Base-by-base conservation (phyloP, 2,329 filamentous ascomycete species). In the Sarocladiaceae sp. region DNA sequence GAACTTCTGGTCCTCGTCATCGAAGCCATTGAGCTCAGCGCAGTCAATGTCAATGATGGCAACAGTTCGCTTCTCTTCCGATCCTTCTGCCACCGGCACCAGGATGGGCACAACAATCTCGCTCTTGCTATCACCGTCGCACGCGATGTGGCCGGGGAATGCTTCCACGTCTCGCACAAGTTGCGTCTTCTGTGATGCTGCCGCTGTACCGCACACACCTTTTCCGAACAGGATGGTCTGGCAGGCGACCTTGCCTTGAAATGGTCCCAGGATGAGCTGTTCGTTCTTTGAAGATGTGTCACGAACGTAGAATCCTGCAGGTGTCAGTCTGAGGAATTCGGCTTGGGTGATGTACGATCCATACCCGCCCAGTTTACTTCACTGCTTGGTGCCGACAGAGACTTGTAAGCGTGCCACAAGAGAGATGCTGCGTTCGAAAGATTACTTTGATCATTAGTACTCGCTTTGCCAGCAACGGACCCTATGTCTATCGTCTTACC, bases 1-100 rank as follows among this genome's bases (percentile, higher is more conserved):
- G 58, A 80, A 80, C 55, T 63, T 66, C 67, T 77, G 76, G 65
- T 94, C 89, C 40, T 84, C 77, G 54, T 81, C 75, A 58, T 89
- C 82, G 58, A 92, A 92, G 0, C 88, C 87, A 13, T 78, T 68
- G 50, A 78, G 58, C 31, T 78, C 80, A 1, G 84, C 81, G 63
- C 89, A 93, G 66, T 94, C 89, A 22, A 93, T 75, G 62, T 94
- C 89, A 54, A 94, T 89, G 57, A 93, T 88, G 2, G 83, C 88
- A 20, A 88, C 83, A 5, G 87, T 70, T 26, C 47, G 20, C 20
- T 31, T 48, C 71, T 79, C 72, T 22, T 57, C 63, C 12, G 40
- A 59, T 57, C 22, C 62, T 53, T 49, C 60, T 59, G 22, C 62
- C 66, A 39, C 62, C 60, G 50, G 59, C 50, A 4, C 62, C 4